Percentiles rank a stretch among this genome's conserved stretches.
Evolutionary conservation across 805 yeast genomes (phyloP).

Genomic region (Metschnikowia matae): DNA sequence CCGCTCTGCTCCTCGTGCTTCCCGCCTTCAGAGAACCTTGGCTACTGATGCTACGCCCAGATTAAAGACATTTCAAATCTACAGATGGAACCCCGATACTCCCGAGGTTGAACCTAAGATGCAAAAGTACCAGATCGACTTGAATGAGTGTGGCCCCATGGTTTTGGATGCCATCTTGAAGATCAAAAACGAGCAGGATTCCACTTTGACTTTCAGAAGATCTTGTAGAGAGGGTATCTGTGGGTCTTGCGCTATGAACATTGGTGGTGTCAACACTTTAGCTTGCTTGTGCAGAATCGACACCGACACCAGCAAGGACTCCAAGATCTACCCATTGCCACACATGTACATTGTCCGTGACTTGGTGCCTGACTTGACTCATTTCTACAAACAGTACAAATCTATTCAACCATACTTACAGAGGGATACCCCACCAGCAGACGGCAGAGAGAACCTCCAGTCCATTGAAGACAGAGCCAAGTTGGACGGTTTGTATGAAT

Average conservation of each 20-base stretch:
- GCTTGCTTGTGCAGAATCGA: conserved; percentile 96
- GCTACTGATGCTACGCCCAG: conserved; percentile 48
- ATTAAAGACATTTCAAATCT: conserved; percentile 81
- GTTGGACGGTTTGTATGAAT: conserved; percentile 94
- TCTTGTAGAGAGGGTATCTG: conserved; percentile 99
- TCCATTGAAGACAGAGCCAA: conserved; percentile 89
- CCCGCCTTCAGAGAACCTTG: conserved; percentile 15
- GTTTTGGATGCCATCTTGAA: conserved; percentile 90
- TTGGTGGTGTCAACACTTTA: conserved; percentile 93
- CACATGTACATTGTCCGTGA: conserved; percentile 98
- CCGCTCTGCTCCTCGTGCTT: conserved; percentile 15
- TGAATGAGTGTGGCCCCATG: conserved; percentile 96
- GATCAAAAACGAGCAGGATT: conserved; percentile 94
- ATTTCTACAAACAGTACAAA: conserved; percentile 97
- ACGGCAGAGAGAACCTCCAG: conserved; percentile 92
- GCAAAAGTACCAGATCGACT: conserved; percentile 78
- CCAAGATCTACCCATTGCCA: conserved; percentile 93
- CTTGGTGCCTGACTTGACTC: conserved; percentile 95
- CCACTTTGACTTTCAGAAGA: conserved; percentile 94
- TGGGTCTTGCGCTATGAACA: conserved; percentile 99
- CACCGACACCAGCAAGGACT: conserved; percentile 64
- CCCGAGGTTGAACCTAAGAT: conserved; percentile 89
- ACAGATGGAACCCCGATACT: conserved; percentile 97
- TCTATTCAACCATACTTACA: conserved; percentile 96
- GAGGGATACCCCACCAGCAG: conserved; percentile 72